Evolutionary conservation across 2,329 filamentous ascomycete genomes (phyloP).

Genomic region (Xenoacremonium recifei): DNA sequence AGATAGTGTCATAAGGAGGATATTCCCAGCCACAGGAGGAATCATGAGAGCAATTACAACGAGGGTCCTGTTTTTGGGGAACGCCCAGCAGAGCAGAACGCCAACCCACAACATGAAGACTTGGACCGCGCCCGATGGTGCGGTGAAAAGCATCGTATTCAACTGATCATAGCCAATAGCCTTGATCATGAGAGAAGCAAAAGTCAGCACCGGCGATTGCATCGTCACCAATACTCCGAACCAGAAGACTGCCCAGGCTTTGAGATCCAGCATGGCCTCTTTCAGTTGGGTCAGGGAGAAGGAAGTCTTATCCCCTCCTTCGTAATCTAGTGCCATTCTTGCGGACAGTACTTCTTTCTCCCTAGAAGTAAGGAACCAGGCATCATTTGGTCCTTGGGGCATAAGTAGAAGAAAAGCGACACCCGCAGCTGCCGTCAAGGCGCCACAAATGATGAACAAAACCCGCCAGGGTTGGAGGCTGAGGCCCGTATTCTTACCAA

Average conservation of each 20-base stretch:
- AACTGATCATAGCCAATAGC: not conserved
- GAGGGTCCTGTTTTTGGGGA: slow-evolving; percentile 16
- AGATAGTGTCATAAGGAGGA: slow-evolving; percentile 16
- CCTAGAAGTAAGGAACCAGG: slow-evolving; percentile 18
- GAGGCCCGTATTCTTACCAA: slow-evolving; percentile 16
- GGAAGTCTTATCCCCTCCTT: slow-evolving; percentile 10
- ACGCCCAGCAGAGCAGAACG: slow-evolving; percentile 15
- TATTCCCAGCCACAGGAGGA: slow-evolving; percentile 10
- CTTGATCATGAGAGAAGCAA: not conserved
- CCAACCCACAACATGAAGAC: slow-evolving; percentile 9
- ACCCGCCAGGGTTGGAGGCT: slow-evolving; percentile 14
- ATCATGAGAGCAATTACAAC: slow-evolving; percentile 8
- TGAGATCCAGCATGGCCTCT: slow-evolving; percentile 16
- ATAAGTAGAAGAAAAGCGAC: slow-evolving; percentile 12
- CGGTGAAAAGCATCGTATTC: not conserved
- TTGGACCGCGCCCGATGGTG: not conserved
- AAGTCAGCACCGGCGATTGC: not conserved
- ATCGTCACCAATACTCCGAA: not conserved
- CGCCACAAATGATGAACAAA: slow-evolving; percentile 18
- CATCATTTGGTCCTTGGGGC: slow-evolving; percentile 9
- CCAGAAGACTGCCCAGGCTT: slow-evolving; percentile 10
- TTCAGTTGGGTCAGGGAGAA: slow-evolving; percentile 16
- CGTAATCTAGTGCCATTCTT: slow-evolving; percentile 17
- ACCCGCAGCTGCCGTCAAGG: slow-evolving; percentile 7
- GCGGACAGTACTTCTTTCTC: slow-evolving; percentile 13